These are phyloP conservation scores for Inonotus obliquus DNA, from an alignment of 1,284 basidiomycete genomes.

Conservation along the genomic window DNA sequence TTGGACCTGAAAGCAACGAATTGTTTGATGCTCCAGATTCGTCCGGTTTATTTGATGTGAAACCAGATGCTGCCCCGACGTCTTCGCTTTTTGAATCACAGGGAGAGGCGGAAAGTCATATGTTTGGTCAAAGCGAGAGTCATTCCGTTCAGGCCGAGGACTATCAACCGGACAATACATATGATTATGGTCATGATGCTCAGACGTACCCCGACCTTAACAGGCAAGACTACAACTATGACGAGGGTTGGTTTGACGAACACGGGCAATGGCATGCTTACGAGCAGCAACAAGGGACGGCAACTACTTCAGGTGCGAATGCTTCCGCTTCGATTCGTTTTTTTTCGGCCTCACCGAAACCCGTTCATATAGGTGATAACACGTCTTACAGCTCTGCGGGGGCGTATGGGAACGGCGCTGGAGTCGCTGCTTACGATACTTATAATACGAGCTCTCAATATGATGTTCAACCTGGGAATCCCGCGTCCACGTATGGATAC, in stretches of 20 bases:
- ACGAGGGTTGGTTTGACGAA: slow-evolving; percentile 28
- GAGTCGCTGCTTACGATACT: not conserved
- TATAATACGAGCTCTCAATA: not conserved
- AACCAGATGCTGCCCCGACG: not conserved
- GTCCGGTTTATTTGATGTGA: slow-evolving; percentile 25
- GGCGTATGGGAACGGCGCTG: not conserved
- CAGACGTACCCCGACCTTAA: slow-evolving; percentile 18
- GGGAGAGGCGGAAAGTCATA: not conserved
- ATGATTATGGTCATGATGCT: slow-evolving; percentile 16
- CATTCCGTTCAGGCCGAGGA: not conserved
- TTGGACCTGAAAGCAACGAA: not conserved
- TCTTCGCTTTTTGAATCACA: not conserved
- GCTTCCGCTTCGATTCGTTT: not conserved
- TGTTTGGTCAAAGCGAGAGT: not conserved
- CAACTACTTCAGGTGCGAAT: slow-evolving; percentile 12
- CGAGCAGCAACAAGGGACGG: slow-evolving; percentile 20
- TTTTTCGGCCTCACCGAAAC: not conserved
- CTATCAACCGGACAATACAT: slow-evolving; percentile 3
- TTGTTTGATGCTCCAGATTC: slow-evolving; percentile 18
- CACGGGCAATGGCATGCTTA: slow-evolving; percentile 25
- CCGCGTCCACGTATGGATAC: slow-evolving; percentile 4
- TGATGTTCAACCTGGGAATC: not conserved
- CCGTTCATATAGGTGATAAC: not conserved
- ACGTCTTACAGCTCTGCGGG: not conserved
- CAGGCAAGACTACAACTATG: slow-evolving; percentile 22